Percentiles rank a stretch among this genome's conserved stretches.
phyloP scores from a whole-genome alignment of 257 asterid genomes.

The Gentiana macrophylla region DNA sequence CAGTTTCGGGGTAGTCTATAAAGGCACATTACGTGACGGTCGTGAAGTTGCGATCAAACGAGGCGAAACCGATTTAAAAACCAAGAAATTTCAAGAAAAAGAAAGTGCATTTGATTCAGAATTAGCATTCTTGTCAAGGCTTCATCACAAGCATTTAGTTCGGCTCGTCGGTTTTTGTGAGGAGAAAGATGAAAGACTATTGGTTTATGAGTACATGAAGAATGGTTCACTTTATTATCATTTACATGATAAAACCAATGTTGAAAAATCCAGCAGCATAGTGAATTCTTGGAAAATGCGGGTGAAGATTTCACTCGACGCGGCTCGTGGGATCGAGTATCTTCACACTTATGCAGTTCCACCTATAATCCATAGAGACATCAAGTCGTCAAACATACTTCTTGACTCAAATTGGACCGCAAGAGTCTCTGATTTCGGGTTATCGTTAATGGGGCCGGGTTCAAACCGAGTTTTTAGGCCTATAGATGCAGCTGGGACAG shows the following conservation, averaged over 20 bases:
- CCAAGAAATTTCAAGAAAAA: slow-evolving; percentile 67
- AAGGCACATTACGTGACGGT: slow-evolving; percentile 55
- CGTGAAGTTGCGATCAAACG: slow-evolving; percentile 80
- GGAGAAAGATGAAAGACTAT: slow-evolving; percentile 63
- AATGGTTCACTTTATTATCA: slow-evolving; percentile 81
- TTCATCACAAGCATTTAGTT: slow-evolving; percentile 87
- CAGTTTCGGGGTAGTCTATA: slow-evolving; percentile 74
- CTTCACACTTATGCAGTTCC: slow-evolving; percentile 83
- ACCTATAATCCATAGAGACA: slow-evolving; percentile 78
- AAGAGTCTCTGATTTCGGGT: slow-evolving; percentile 78
- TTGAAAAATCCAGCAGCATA: slow-evolving; percentile 31
- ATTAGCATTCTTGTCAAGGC: slow-evolving; percentile 61
- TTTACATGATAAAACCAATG: slow-evolving; percentile 52
- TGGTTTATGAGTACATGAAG: slow-evolving; percentile 81
- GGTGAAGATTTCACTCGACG: slow-evolving; percentile 66
- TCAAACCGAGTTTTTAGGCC: slow-evolving; percentile 32
- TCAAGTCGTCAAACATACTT: slow-evolving; percentile 73
- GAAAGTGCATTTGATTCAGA: slow-evolving; percentile 81
- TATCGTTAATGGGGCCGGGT: slow-evolving; percentile 61
- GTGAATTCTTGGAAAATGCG: slow-evolving; percentile 78
- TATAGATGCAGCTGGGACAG: slow-evolving; percentile 63
- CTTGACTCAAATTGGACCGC: slow-evolving; percentile 63
- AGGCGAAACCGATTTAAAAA: slow-evolving; percentile 47
- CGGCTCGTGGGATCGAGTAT: slow-evolving; percentile 81
- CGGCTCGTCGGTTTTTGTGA: slow-evolving; percentile 67